Evolutionary conservation across 2,329 filamentous ascomycete species (phyloP).

Genomic region (Pseudopyrenochaeta lycopersici): DNA sequence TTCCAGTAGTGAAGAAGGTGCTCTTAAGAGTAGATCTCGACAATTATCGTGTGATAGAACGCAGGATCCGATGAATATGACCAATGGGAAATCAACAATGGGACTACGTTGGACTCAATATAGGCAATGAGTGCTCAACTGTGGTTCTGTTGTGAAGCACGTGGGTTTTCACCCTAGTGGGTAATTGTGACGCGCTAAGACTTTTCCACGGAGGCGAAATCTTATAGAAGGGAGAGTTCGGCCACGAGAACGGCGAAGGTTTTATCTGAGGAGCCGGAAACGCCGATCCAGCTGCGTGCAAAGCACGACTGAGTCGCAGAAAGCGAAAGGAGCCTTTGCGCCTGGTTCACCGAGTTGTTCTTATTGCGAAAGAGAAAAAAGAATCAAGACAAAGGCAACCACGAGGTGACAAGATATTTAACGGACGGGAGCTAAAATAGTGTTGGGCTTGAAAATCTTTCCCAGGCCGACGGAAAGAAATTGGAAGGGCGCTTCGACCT

Average conservation of each 20-base stretch:
- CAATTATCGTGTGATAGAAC: slow-evolving; percentile 7
- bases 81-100: not conserved
- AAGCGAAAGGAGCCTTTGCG: slow-evolving; percentile 25
- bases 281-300: slow-evolving; percentile 37
- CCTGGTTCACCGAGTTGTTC: slow-evolving; percentile 17
- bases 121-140: not conserved
- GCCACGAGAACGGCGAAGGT: slow-evolving; percentile 15
- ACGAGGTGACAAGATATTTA: slow-evolving; percentile 30
- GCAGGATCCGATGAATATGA: not conserved
- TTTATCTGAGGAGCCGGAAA: slow-evolving; percentile 26
- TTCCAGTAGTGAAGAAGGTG: slow-evolving; percentile 27
- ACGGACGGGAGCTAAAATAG: slow-evolving; percentile 46
- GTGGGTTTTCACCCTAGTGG: slow-evolving; percentile 1
- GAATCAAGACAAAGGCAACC: slow-evolving; percentile 21
- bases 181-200: slow-evolving; percentile 3
- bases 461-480: slow-evolving; percentile 34
- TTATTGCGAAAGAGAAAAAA: slow-evolving; percentile 14
- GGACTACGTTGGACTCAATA: slow-evolving; percentile 13
- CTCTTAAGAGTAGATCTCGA: slow-evolving; percentile 1
- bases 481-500: slow-evolving; percentile 29
- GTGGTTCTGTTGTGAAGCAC: not conserved
- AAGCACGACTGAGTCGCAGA: slow-evolving; percentile 37
- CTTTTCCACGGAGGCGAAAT: slow-evolving; percentile 14
- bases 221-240: slow-evolving; percentile 16
- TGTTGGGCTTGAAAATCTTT: slow-evolving; percentile 37